Evolutionary conservation across 129 eudicot species (phyloP), one percentile per base, ranked within the genome.

Genomic region (Artemisia argyi): DNA sequence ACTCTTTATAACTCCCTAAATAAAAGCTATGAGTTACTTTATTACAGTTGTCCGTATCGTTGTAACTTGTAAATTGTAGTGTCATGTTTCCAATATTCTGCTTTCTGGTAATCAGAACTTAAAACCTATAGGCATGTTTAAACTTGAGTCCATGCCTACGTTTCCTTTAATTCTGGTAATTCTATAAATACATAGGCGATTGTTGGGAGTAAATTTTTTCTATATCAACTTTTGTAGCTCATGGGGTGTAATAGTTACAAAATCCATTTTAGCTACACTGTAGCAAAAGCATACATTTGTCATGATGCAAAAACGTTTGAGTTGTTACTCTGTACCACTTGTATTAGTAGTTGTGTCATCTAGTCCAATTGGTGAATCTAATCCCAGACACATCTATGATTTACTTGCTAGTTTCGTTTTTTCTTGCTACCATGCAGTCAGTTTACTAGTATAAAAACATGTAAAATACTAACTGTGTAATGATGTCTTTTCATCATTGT

Each of bases 1-100:
- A 18, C 67, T 82, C 69, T 71, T 52, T 44, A 7, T 47, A 64
- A 69, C 69, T 63, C 54, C 54, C 24, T 55, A 53, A 46, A 47
- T 80, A 52, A 55, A 65, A 32, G 53, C 65, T 74, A n/a, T n/a
- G n/a, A 4, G 12, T 3, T 63, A 32, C 26, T 74, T 54, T 47
- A 16, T 51, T 70, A 24, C 61, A 15, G 8, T 61, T 49, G 16
- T 71, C n/a, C 8, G 11, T 1, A 39, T 39, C 11, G 11, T 39
- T 39, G 46, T 15, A 56, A 61, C 48, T 14, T 61, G 24, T 46
- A 76, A 26, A 6, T 67, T 67, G 15, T 26, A 67, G 51, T 22
- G 49, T 3, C 7, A 70, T 47, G 7, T 17, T 51, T 18, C 52
- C 46, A 13, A 52, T 39, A 39, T 7, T 39, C 11, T 39, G 46